Evolutionary conservation across 208 protist genomes (phyloP), one percentile per base, ranked within the genome.

Genomic region (Trypanosoma platydactyli): DNA sequence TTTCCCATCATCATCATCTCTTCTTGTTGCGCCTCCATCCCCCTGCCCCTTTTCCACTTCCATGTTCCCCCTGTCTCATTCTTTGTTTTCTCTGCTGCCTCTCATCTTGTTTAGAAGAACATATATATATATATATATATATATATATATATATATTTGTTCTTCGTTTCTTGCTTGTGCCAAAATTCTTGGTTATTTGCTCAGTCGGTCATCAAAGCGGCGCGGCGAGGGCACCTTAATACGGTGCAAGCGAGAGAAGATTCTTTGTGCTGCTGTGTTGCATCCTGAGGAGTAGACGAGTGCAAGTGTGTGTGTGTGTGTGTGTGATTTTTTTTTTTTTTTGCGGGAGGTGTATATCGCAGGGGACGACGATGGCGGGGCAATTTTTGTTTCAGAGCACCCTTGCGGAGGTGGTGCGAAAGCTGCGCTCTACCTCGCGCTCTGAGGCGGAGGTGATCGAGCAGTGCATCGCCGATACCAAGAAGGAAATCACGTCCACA

Each of bases 321-420:
- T n/a, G n/a, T 38, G 33, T 3, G 5, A 11, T 38, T 38, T 38
- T 38, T 38, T 38, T 38, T 38, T 38, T 38, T 38, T 38, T 9
- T 9, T 38, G 33, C 9, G 33, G 33, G 9, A 9, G 33, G 33
- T 38, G 33, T 38, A 54, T 42, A 24, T 81, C 84, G 78, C 22
- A 76, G 42, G 66, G 74, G 9, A 79, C 78, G 3, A 73, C 55
- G 11, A 75, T 76, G 49, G 79, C 84, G 25, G 52, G 76, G 15
- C 76, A 91, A 56, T 63, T 83, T 16, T 77, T 96, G 15, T 93
- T 95, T 27, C 89, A 97, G 61, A 84, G 94, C 38, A 84, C 82
- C 24, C 85, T 99, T 7, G 70, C 71, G 9, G 97, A 99, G 57
- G 80, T 99, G 5, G 92, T 99, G 24, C 85, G 96, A 38, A 98